These are phyloP conservation scores for Solanum infundibuliforme DNA, from an alignment of 257 asterid species.

Conservation along the genomic window DNA sequence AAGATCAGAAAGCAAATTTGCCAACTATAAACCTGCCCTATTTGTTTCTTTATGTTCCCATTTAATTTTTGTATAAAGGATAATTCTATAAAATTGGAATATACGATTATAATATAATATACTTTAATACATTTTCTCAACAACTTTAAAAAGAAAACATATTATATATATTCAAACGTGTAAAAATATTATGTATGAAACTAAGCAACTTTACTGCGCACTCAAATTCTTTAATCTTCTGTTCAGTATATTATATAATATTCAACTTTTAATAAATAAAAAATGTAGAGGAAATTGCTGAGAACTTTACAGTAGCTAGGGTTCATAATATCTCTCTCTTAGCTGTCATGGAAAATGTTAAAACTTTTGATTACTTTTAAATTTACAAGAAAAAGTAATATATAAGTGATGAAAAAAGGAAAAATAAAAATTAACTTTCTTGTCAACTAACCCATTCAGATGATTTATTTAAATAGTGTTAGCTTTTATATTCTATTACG, in stretches of 20 bases:
- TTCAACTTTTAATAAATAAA: background rate
- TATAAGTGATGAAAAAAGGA: background rate
- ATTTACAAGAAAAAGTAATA: background rate
- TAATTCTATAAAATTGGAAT: background rate
- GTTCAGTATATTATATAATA: background rate
- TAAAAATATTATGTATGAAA: background rate
- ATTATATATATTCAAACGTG: background rate
- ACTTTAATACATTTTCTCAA: background rate
- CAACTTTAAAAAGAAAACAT: background rate
- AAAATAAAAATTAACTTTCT: background rate
- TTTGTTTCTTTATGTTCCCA: background rate
- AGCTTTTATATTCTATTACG: background rate
- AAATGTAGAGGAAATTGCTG: background rate
- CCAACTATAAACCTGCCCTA: background rate
- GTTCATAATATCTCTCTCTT: background rate
- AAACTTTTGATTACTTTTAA: background rate
- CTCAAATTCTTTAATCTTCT: background rate
- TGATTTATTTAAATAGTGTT: background rate
- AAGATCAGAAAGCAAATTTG: background rate
- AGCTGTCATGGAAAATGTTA: background rate
- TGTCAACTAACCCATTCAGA: background rate
- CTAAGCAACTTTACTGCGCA: background rate
- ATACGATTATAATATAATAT: background rate
- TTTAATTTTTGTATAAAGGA: background rate
- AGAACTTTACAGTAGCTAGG: background rate